Evolutionary conservation across 2,329 filamentous ascomycete species (phyloP).

Genomic region (Claviceps sorghi): DNA sequence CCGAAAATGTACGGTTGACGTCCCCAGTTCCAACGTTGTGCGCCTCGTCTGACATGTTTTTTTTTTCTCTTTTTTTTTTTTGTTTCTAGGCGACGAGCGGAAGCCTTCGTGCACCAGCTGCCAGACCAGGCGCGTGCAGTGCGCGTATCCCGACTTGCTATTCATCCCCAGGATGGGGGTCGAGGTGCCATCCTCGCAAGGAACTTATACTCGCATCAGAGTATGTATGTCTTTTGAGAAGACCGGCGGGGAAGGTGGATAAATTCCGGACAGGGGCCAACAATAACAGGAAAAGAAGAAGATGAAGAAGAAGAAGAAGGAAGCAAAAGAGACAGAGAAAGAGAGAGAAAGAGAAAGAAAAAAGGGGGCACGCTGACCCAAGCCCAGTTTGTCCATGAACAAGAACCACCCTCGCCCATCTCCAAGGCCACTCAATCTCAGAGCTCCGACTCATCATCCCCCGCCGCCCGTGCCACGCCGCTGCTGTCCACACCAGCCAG

Average conservation of each 20-base stretch:
- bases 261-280: too few relatives aligned
- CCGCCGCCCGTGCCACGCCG: background rate
- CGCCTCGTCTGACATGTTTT: background rate
- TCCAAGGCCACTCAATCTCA: background rate
- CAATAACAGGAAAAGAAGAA: too few relatives aligned
- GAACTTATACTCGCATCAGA: conserved; percentile 5
- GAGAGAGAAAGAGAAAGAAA: background rate
- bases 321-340: too few relatives aligned
- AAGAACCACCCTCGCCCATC: background rate
- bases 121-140: conserved; percentile 5
- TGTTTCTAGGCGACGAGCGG: conserved; percentile 10
- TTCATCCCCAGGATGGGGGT: conserved; percentile 4
- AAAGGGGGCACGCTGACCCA: background rate
- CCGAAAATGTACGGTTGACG: conserved; percentile 7
- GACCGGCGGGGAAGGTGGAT: too few relatives aligned
- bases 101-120: conserved; percentile 10
- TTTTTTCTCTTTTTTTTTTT: too few relatives aligned
- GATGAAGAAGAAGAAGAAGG: too few relatives aligned
- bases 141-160: conserved; percentile 7
- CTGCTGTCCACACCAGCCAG: background rate
- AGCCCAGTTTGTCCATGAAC: conserved; percentile 1
- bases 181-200: background rate
- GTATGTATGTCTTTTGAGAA: conserved; percentile 2
- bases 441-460: background rate
- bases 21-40: background rate